Percentiles rank a stretch among this genome's conserved stretches.
phyloP scores from a whole-genome alignment of 495 filamentous ascomycete species.

The Neurospora terricola region DNA sequence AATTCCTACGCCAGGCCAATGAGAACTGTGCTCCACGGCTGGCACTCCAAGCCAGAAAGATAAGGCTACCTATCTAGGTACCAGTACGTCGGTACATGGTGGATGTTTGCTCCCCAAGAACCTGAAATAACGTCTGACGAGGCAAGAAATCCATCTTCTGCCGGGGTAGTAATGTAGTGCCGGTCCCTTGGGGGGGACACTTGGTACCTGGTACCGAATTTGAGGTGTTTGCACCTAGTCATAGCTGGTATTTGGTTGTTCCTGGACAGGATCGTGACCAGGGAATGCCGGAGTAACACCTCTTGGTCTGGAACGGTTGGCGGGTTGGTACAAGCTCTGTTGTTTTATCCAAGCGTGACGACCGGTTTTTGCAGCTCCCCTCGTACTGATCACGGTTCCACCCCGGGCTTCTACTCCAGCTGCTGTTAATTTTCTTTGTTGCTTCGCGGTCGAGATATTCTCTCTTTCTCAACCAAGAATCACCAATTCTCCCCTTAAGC shows the following conservation, averaged over 20 bases:
- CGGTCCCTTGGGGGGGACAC: no score
- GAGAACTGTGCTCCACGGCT: neutral
- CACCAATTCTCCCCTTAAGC: neutral
- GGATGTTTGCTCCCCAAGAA: no score
- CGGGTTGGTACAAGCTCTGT: neutral
- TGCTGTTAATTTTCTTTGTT: neutral
- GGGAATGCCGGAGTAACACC: neutral
- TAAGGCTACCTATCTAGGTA: neutral
- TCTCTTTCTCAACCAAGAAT: neutral
- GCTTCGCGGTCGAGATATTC: neutral
- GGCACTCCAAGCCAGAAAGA: neutral
- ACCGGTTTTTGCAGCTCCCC: neutral
- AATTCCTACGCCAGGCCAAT: neutral
- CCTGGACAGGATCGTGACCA: neutral
- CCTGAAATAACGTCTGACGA: neutral
- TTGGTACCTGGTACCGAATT: neutral
- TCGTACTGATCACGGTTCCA: neutral
- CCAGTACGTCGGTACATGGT: no score
- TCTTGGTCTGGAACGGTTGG: neutral
- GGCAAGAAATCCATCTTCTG: neutral
- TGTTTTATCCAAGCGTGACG: neutral
- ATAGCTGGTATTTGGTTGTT: neutral
- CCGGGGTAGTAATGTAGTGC: no score
- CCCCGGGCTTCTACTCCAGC: neutral
- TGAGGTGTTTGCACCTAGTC: neutral